phyloP scores from a whole-genome alignment of 495 filamentous ascomycete species.

The Talaromyces trachyspermus region DNA sequence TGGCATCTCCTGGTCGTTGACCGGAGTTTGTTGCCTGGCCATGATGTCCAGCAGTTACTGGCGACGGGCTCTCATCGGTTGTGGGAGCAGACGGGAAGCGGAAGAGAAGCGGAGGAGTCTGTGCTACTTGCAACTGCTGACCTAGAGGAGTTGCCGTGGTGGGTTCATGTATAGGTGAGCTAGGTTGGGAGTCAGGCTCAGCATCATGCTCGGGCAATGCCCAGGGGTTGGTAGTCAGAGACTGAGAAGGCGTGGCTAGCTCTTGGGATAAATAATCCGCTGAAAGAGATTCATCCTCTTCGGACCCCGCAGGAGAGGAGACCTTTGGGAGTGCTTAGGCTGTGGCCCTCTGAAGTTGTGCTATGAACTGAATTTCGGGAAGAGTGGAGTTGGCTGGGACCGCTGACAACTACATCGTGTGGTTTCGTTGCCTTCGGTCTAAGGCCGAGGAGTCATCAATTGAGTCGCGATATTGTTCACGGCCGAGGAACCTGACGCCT shows the following conservation, averaged over 20 bases:
- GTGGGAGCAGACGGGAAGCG: constrained; percentile 33
- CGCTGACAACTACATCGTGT: constrained; percentile 13
- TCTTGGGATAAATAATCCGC: constrained; percentile 25
- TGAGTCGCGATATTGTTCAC: constrained; percentile 35
- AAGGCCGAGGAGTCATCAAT: constrained; percentile 22
- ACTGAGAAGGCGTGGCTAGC: constrained; percentile 24
- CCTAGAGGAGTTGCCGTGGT: constrained; percentile 24
- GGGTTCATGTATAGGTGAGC: constrained; percentile 18
- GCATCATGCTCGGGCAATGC: constrained; percentile 19
- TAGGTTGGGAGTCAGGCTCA: constrained; percentile 13
- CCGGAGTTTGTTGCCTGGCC: constrained; percentile 12
- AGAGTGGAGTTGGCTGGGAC: constrained; percentile 18
- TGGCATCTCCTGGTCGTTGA: constrained; percentile 10
- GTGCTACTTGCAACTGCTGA: constrained; percentile 9
- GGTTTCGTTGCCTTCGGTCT: constrained; percentile 12
- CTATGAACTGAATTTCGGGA: constrained; percentile 29
- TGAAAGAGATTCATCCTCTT: constrained; percentile 26
- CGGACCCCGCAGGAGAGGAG: constrained; percentile 28
- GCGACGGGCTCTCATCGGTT: constrained; percentile 18
- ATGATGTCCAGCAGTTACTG: not conserved
- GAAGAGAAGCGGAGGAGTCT: constrained; percentile 32
- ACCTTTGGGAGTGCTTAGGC: constrained; percentile 25
- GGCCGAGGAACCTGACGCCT: constrained; percentile 37
- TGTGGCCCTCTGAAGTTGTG: constrained; percentile 25
- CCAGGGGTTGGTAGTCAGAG: constrained; percentile 38